Evolutionary conservation across 2,329 filamentous ascomycete species (phyloP).

Genomic region (Orbilia ellipsospora): DNA sequence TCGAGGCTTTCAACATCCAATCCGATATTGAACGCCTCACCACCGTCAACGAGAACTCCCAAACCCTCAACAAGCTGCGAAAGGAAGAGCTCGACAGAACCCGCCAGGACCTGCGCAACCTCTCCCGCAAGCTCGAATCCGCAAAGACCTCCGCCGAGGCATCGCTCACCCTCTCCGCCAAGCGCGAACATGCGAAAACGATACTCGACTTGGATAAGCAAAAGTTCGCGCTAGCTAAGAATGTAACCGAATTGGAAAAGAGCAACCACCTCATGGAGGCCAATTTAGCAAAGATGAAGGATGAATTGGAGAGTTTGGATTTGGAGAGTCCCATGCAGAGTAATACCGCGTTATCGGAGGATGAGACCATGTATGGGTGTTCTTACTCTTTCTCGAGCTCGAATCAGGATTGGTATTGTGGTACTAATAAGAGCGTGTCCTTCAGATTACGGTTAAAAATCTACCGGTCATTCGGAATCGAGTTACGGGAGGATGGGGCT

Average conservation of each 20-base stretch:
- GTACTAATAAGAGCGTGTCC: constrained; percentile 10
- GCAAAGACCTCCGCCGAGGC: constrained; percentile 56
- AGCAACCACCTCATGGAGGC: constrained; percentile 79
- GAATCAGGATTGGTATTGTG: neutral
- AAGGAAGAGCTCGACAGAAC: constrained; percentile 63
- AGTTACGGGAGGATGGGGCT: constrained; percentile 81
- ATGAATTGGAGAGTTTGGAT: constrained; percentile 63
- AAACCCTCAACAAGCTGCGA: constrained; percentile 84
- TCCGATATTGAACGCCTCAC: constrained; percentile 86
- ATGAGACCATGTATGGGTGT: constrained; percentile 55
- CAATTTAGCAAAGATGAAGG: constrained; percentile 66
- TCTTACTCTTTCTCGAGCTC: constrained; percentile 1
- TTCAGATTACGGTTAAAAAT: constrained; percentile 82
- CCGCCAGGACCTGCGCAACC: constrained; percentile 53
- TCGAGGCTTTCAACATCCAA: constrained; percentile 79
- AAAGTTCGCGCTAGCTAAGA: constrained; percentile 80
- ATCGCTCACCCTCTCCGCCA: constrained; percentile 48
- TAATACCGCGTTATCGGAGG: constrained; percentile 62
- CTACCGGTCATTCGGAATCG: constrained; percentile 89
- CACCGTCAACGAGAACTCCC: constrained; percentile 84
- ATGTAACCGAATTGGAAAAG: constrained; percentile 80
- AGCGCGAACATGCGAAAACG: constrained; percentile 67
- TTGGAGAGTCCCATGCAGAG: constrained; percentile 56
- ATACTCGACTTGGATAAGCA: constrained; percentile 96
- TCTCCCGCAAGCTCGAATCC: constrained; percentile 57